Evolutionary conservation across 2,329 filamentous ascomycete genomes (phyloP).

Genomic region (Dothistroma septosporum): DNA sequence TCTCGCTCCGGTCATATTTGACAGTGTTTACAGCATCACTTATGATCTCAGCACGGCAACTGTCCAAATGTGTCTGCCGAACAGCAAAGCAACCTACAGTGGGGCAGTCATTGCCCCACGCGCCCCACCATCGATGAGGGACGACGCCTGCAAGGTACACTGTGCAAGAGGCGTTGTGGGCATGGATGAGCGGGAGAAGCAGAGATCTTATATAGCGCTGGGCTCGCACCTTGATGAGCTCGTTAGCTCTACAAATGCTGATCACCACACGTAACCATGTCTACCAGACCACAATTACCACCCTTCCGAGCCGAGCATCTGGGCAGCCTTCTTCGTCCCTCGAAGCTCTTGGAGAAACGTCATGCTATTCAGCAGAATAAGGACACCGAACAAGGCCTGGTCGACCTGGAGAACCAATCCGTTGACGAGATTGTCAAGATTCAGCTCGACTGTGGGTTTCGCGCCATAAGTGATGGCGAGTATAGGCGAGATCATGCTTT

Average conservation of each 20-base stretch:
- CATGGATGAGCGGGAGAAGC: background rate
- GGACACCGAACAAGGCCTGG: conserved; percentile 22
- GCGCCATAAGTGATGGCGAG: conserved; percentile 31
- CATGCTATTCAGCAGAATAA: conserved; percentile 41
- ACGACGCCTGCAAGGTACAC: background rate
- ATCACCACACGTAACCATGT: conserved; percentile 4
- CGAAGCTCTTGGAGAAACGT: conserved; percentile 57
- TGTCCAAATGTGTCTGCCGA: background rate
- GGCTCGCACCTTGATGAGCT: conserved; percentile 12
- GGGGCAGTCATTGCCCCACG: background rate
- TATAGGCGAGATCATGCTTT: conserved; percentile 20
- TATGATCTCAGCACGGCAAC: conserved; percentile 3
- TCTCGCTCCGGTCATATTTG: background rate
- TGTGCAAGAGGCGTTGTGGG: background rate
- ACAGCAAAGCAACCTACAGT: background rate
- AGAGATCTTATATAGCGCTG: background rate
- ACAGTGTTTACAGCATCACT: background rate
- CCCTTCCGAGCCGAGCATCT: conserved; percentile 69
- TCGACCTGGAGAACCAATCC: conserved; percentile 28
- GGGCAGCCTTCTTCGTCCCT: conserved; percentile 64
- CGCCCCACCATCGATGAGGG: background rate
- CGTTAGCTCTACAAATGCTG: background rate
- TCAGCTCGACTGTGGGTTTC: conserved; percentile 30
- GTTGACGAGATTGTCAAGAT: conserved; percentile 31
- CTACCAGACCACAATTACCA: conserved; percentile 41